Evolutionary conservation across 768 basidiomycete genomes (phyloP), one percentile per base, ranked within the genome.

Genomic region (Suillus sp.): DNA sequence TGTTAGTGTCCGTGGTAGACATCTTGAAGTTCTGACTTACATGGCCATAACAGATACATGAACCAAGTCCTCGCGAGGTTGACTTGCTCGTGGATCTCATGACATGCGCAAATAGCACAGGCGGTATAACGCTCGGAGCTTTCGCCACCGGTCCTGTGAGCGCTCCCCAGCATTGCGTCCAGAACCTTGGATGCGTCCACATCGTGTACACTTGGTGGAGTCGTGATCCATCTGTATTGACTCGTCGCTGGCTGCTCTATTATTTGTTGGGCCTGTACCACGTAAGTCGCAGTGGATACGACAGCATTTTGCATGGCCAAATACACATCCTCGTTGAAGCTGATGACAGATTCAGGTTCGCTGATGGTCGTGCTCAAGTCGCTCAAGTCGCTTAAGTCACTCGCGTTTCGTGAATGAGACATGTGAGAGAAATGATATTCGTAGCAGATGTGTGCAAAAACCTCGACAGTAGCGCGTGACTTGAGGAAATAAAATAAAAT

Each of bases 41-140:
- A n/a, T n/a, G n/a, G n/a, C n/a, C n/a, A n/a, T n/a, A n/a, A n/a
- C n/a, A n/a, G n/a, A n/a, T n/a, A n/a, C n/a, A 48, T 13, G 5
- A 53, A 53, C 51, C 51, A 53, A 34, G 51, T 53, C 10, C 51
- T n/a, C 20, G 32, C 32, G 32, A 53, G 51, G 20, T 34, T 32
- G 32, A 53, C 47, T 25, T 48, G 47, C 11, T 53, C 32, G 20
- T 53, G 51, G 11, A 53, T 53, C 2, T 53, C 10, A 4, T 1
- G 20, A 34, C 30, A 53, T 32, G 51, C 20, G 20, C 20, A 53
- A 53, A 53, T 34, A n/a, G 30, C 51, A 20, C 51, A 53, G 51
- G 51, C 51, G 0, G 30, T 53, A n/a, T 53, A 32, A 53, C 51
- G 32, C 51, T 53, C 25, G 6, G 47, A 48, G 47, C 6, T 25